Percentiles rank a stretch among this genome's conserved stretches.
Evolutionary conservation across 2,329 filamentous ascomycete species (phyloP).

Genomic region (Byssoonygena ceratinophila): DNA sequence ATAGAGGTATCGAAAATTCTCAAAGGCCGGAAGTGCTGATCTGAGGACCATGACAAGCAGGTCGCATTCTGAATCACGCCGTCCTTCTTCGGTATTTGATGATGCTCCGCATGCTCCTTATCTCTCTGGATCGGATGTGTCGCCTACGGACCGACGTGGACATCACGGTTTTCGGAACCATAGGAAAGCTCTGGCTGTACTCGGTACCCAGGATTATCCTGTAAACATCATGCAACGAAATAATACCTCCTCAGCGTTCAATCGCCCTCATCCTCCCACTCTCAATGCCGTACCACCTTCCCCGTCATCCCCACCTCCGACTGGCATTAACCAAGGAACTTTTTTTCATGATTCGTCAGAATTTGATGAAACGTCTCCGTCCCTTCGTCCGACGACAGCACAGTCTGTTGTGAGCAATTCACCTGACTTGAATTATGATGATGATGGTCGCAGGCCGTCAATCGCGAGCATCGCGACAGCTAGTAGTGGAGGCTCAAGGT

Average conservation of each 20-base stretch:
- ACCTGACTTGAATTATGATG: slow-evolving; percentile 11
- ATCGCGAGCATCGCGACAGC: slow-evolving; percentile 71
- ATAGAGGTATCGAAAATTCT: not conserved
- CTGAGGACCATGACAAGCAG: not conserved
- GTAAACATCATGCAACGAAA: not conserved
- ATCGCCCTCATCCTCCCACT: not conserved
- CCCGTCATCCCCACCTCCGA: slow-evolving; percentile 3
- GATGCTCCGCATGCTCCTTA: slow-evolving; percentile 18
- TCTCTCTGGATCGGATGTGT: slow-evolving; percentile 29
- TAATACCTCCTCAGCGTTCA: not conserved
- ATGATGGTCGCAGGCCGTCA: slow-evolving; percentile 62
- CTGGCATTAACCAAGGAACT: slow-evolving; percentile 7
- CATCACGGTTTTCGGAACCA: slow-evolving; percentile 15
- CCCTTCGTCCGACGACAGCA: slow-evolving; percentile 47
- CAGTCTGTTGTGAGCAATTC: slow-evolving; percentile 7
- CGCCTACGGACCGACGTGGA: slow-evolving; percentile 31
- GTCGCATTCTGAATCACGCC: slow-evolving; percentile 1
- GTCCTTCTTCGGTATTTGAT: slow-evolving; percentile 9
- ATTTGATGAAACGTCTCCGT: slow-evolving; percentile 46
- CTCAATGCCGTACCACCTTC: not conserved
- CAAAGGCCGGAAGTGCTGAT: not conserved
- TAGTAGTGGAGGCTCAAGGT: slow-evolving; percentile 61
- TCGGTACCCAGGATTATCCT: slow-evolving; percentile 3
- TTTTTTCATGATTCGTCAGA: slow-evolving; percentile 14
- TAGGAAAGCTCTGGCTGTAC: slow-evolving; percentile 7